phyloP scores from a whole-genome alignment of 2,329 filamentous ascomycete species.

The Ploettnerulaceae sp. region DNA sequence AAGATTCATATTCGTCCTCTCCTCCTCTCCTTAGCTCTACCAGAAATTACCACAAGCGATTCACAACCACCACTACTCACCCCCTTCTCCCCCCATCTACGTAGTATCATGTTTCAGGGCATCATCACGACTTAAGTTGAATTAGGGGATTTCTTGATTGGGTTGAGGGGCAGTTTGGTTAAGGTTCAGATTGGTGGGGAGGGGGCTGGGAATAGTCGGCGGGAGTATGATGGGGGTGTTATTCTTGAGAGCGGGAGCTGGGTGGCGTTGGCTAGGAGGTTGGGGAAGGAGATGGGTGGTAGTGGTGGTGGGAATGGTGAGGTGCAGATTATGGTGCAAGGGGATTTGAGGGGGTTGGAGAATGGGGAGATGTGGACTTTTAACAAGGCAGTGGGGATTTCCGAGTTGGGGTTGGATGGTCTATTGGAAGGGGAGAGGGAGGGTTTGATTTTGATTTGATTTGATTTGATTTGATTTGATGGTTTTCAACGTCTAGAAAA shows the following conservation, averaged over 20 bases:
- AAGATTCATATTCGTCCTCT: slow-evolving; percentile 22
- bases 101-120: slow-evolving; percentile 41
- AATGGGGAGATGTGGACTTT: slow-evolving; percentile 22
- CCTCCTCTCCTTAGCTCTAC: slow-evolving; percentile 10
- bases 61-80: not conserved
- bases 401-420: not conserved
- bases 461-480: too few species aligned
- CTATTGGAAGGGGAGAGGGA: not conserved
- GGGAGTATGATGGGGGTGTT: slow-evolving; percentile 41
- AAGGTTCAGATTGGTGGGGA: slow-evolving; percentile 43
- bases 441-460: too few species aligned
- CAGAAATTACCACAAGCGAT: slow-evolving; percentile 35
- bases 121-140: slow-evolving; percentile 42
- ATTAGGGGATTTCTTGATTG: slow-evolving; percentile 40
- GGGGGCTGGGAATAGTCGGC: slow-evolving; percentile 38
- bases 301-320: too few species aligned
- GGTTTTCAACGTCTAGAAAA: too few species aligned
- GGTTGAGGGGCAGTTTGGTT: slow-evolving; percentile 38
- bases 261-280: slow-evolving; percentile 39
- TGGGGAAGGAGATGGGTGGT: slow-evolving; percentile 37
- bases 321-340: slow-evolving; percentile 34
- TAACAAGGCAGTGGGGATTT: not conserved
- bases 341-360: slow-evolving; percentile 32
- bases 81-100: slow-evolving; percentile 28
- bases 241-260: slow-evolving; percentile 43